A percentile compares a stretch with the other conserved stretches of the same genome.
Conservation (phyloP, 83 land plant species). For the Isoetes engelmannii region DNA sequence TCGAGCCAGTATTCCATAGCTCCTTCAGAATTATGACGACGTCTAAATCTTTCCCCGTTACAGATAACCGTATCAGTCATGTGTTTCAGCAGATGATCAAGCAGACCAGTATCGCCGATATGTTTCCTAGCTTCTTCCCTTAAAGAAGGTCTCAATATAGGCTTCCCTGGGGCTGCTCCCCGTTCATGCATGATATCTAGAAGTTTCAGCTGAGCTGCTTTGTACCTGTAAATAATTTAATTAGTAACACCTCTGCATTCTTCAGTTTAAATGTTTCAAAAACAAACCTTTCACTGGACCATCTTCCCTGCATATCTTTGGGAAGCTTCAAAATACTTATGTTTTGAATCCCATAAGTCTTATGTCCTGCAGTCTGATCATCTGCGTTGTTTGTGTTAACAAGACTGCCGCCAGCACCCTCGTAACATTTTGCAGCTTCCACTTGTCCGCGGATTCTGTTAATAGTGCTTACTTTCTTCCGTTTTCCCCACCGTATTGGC, state of each 20-base stretch:
- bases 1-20: slow-evolving; percentile 91
- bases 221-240: slow-evolving; percentile 45
- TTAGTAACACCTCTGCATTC: neutral
- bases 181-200: slow-evolving; percentile 64
- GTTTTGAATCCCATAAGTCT: neutral
- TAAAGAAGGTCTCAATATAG: slow-evolving; percentile 59
- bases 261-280: neutral
- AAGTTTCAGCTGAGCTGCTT: slow-evolving; percentile 67
- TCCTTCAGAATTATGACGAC: slow-evolving; percentile 71
- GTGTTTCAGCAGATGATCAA: slow-evolving; percentile 79
- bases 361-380: slow-evolving; percentile 3
- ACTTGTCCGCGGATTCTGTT: slow-evolving; percentile 10
- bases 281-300: slow-evolving; percentile 67
- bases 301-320: slow-evolving; percentile 53
- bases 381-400: neutral
- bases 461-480: slow-evolving; percentile 28
- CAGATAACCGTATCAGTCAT: slow-evolving; percentile 63
- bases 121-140: slow-evolving; percentile 74
- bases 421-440: neutral
- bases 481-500: slow-evolving; percentile 39
- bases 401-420: neutral
- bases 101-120: slow-evolving; percentile 75
- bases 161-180: slow-evolving; percentile 54
- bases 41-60: slow-evolving; percentile 50
- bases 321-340: slow-evolving; percentile 26